Conservation (phyloP, 768 basidiomycete genomes). For the Boletales sp. region DNA sequence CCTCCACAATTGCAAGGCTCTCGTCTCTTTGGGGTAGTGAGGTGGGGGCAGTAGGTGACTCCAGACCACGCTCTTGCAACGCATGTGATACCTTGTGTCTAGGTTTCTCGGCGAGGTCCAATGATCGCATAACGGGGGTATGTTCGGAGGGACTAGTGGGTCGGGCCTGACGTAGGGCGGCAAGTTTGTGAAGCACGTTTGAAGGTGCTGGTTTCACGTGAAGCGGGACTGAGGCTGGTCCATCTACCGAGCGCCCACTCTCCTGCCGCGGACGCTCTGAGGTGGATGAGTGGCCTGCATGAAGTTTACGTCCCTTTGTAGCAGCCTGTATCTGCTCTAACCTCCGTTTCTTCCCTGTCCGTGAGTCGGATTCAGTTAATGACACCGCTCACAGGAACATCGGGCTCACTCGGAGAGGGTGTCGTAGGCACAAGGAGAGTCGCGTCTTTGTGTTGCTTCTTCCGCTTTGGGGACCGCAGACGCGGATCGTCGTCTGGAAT, state of each 20-base stretch:
- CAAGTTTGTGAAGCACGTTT: constrained; percentile 49
- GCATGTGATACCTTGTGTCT: constrained; percentile 10
- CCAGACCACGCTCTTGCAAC: constrained; percentile 8
- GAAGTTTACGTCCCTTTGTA: constrained; percentile 15
- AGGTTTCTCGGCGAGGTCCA: constrained; percentile 20
- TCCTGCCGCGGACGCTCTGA: constrained; percentile 15
- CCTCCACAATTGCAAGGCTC: constrained; percentile 66
- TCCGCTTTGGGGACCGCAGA: constrained; percentile 47
- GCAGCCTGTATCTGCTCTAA: constrained; percentile 27
- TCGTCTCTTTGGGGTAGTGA: constrained; percentile 45
- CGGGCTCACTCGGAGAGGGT: constrained; percentile 64
- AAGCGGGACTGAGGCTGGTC: constrained; percentile 1
- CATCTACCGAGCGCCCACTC: constrained; percentile 6
- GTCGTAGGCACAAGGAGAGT: constrained; percentile 44
- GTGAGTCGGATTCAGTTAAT: not conserved
- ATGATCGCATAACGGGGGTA: constrained; percentile 28
- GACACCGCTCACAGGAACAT: not conserved
- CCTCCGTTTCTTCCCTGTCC: constrained; percentile 43
- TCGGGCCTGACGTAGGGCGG: constrained; percentile 28
- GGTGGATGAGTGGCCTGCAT: constrained; percentile 5
- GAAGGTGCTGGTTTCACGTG: constrained; percentile 45
- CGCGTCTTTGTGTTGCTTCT: constrained; percentile 29
- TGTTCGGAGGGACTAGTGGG: constrained; percentile 15
- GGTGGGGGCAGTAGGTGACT: constrained; percentile 2
- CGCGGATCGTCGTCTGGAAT: constrained; percentile 24